Conservation (phyloP, 2,329 filamentous ascomycete genomes). For the Pseudocercospora fuligena region DNA sequence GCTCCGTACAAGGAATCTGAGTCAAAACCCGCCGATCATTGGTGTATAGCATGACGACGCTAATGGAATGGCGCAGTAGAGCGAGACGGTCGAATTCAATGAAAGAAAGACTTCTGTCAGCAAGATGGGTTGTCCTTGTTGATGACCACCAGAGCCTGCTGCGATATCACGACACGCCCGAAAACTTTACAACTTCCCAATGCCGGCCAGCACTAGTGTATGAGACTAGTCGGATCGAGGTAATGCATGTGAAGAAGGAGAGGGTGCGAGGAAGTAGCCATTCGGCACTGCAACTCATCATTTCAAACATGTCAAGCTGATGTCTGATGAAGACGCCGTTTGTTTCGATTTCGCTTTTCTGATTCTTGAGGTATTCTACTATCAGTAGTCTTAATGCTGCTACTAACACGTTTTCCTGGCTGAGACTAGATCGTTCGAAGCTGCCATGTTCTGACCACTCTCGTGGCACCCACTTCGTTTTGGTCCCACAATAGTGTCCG, state of each 20-base stretch:
- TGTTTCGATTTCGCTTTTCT: background rate
- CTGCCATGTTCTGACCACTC: background rate
- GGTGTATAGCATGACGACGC: slow-evolving; percentile 1
- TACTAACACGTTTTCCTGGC: slow-evolving; percentile 1
- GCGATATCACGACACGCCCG: background rate
- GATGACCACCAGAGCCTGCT: background rate
- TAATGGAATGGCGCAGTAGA: slow-evolving; percentile 12
- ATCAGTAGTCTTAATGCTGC: background rate
- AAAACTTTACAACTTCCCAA: background rate
- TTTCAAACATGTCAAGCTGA: background rate
- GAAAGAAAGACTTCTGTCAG: slow-evolving; percentile 2
- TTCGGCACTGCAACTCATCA: background rate
- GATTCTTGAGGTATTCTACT: background rate
- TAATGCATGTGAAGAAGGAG: slow-evolving; percentile 2
- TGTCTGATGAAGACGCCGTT: background rate
- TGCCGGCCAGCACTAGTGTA: background rate
- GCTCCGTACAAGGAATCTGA: background rate
- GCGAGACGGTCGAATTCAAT: slow-evolving; percentile 15
- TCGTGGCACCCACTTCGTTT: background rate
- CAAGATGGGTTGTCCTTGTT: slow-evolving; percentile 6
- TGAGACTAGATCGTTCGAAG: background rate
- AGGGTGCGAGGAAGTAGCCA: background rate
- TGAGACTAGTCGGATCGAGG: slow-evolving; percentile 4
- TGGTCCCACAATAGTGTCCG: background rate
- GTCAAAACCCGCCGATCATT: slow-evolving; percentile 9